Evolutionary conservation across 768 basidiomycete genomes (phyloP), one percentile per base, ranked within the genome.

Genomic region (Psilocybe subaeruginosa): DNA sequence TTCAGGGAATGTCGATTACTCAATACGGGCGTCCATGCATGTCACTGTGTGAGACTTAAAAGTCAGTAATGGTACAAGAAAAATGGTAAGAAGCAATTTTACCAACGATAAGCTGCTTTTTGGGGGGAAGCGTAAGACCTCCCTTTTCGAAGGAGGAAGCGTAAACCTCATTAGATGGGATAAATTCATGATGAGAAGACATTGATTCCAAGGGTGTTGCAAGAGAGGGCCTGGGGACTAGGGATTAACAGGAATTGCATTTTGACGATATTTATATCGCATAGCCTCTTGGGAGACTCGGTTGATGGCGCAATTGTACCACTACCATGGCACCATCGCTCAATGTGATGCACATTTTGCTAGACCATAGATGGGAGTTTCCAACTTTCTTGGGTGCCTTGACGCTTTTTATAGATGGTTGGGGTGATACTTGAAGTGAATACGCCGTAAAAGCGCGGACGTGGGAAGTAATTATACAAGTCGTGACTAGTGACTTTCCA

Each of bases 1-100:
- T 27, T 48, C n/a, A n/a, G 7, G 7, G 31, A 31, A 56, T 61
- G 27, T 3, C 16, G 30, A 77, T 68, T 68, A 89, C 86, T 90
- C 84, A 64, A 90, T 77, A 55, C 89, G 85, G 53, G 88, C 87
- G 70, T 90, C 89, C 88, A 90, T 92, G 76, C 88, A 90, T 17
- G 87, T 87, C 30, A 87, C 84, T 86, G 55, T 23, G 23, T 45
- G 37, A 11, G 37, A 29, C 30, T 33, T 3, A 37, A 8, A 3
- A 52, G 19, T 35, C 35, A 30, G 11, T 48, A 50, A 41, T 11
- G 8, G 12, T n/a, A 39, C 5, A 29, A 7, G n/a, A 1, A 8
- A 17, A 19, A 35, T 29, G 11, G 17, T 8, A 52, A 37, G 29
- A 54, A 64, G 14, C 6, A 8, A 43, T 7, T 72, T 55, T 53